Conservation (phyloP, 495 filamentous ascomycete species). For the Tuber calosporum region DNA sequence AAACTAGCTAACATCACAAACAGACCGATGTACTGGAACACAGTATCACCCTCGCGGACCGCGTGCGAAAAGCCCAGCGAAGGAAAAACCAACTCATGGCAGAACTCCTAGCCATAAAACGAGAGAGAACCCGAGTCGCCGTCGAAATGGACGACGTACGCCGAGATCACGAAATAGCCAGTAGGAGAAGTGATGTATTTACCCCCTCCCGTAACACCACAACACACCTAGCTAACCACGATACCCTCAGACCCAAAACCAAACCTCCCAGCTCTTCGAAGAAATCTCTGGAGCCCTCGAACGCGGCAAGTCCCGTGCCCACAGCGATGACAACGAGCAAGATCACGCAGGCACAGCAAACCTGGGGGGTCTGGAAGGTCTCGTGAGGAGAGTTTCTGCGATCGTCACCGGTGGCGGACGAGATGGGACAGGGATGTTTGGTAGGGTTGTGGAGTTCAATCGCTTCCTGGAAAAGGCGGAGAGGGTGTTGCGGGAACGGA, state of each 20-base stretch:
- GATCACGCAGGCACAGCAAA: neutral
- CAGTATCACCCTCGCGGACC: constrained; percentile 21
- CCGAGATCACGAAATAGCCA: constrained; percentile 23
- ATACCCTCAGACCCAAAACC: constrained; percentile 20
- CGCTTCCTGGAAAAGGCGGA: constrained; percentile 33
- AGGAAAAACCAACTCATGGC: constrained; percentile 27
- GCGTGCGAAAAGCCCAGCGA: constrained; percentile 23
- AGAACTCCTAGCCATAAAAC: constrained; percentile 27
- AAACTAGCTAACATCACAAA: neutral
- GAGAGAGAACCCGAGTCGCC: constrained; percentile 23
- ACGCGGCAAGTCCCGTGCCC: constrained; percentile 23
- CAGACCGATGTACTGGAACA: constrained; percentile 36
- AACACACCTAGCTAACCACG: constrained; percentile 5
- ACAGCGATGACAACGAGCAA: neutral
- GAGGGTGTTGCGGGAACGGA: constrained; percentile 23
- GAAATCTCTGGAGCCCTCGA: constrained; percentile 33
- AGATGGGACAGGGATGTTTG: constrained; percentile 30
- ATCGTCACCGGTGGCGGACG: constrained; percentile 32
- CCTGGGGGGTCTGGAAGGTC: constrained; percentile 25
- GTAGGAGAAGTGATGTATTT: constrained; percentile 30
- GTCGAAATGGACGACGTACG: constrained; percentile 38
- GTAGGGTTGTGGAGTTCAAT: constrained; percentile 36
- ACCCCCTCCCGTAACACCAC: neutral
- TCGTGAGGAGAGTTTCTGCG: constrained; percentile 21
- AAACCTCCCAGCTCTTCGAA: constrained; percentile 32